Evolutionary conservation across 225 moss, liverwort and hornwort species (phyloP).

Genomic region (Climacium dendroides): DNA sequence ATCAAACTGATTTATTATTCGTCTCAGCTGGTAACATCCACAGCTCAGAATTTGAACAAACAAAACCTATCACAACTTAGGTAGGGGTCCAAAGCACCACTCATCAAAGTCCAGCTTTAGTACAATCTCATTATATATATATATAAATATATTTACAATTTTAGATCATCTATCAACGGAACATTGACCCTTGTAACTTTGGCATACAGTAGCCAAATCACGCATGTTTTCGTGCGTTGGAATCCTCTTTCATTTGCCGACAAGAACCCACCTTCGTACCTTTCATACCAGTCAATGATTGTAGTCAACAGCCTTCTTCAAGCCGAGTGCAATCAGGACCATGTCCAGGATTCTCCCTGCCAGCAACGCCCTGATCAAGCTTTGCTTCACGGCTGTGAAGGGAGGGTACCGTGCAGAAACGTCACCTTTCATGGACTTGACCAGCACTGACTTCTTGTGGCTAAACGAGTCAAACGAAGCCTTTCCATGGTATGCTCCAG

Average conservation of each 20-base stretch:
- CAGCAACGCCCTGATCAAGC: conserved; percentile 29
- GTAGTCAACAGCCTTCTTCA: not conserved
- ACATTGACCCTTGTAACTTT: not conserved
- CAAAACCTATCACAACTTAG: not conserved
- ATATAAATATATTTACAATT: not conserved
- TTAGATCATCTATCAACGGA: not conserved
- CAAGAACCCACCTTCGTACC: not conserved
- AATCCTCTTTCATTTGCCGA: not conserved
- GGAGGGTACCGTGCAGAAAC: conserved; percentile 56
- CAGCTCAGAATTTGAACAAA: not conserved
- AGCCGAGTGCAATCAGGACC: conserved; percentile 21
- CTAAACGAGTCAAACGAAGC: conserved; percentile 59
- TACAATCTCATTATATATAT: no score
- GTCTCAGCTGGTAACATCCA: not conserved
- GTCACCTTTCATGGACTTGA: conserved; percentile 21
- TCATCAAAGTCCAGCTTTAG: not conserved
- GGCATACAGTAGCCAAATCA: not conserved
- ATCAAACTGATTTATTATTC: not conserved
- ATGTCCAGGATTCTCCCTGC: conserved; percentile 9
- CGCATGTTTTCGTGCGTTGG: not conserved
- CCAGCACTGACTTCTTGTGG: conserved; percentile 50
- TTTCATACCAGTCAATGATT: not conserved
- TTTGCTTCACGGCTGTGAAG: conserved; percentile 36
- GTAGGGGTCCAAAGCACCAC: not conserved
- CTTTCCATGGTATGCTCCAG: conserved; percentile 60